Base-by-base conservation (phyloP, 2,329 filamentous ascomycete species). In the Clonostachys solani region DNA sequence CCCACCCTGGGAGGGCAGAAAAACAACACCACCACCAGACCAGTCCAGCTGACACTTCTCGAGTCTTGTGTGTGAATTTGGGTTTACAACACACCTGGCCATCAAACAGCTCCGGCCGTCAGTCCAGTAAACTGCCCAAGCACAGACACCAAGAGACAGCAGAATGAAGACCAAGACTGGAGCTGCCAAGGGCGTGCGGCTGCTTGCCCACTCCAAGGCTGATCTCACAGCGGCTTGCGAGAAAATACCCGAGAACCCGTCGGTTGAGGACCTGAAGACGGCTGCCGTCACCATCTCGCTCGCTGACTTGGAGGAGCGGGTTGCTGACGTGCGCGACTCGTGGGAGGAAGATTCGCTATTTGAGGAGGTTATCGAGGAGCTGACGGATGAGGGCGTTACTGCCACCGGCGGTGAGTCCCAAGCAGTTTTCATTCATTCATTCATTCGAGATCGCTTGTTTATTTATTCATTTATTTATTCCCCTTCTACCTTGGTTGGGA, bases 271-370 rank as follows among this genome's bases (percentile, higher is more conserved):
- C 42, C 56, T 69, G 50, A 61, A 67, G 47, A 56, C 59, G 12
- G 66, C 63, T 6, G 61, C 63, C 42, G 64, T 62, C 50, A 60
- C 60, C 41, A 64, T 64, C 29, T 64, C 65, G 33, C 62, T 66
- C 18, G 60, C 64, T 40, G 75, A 79, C 49, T 66, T 78, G 10
- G 75, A 79, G 52, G 72, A 77, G 52, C 68, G 72, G 55, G 70
- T 78, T 52, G 72, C 71, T 33, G 75, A 79, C 49, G 68, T 73
- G 5, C 67, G 67, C 48, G 77, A 80, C 44, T 74, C 74, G 12
- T 85, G 81, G 81, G 83, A 85, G 55, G 78, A 75, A 6, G 78
- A 84, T 53, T 86, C 81, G 23, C 64, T 86, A 3, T 83, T 82
- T 51, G 81, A 81, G 51, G 83, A 86, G 56, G 71, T 75, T 34